Evolutionary conservation across 441 rosid genomes (phyloP).

Genomic region (Eutrema salsugineum): DNA sequence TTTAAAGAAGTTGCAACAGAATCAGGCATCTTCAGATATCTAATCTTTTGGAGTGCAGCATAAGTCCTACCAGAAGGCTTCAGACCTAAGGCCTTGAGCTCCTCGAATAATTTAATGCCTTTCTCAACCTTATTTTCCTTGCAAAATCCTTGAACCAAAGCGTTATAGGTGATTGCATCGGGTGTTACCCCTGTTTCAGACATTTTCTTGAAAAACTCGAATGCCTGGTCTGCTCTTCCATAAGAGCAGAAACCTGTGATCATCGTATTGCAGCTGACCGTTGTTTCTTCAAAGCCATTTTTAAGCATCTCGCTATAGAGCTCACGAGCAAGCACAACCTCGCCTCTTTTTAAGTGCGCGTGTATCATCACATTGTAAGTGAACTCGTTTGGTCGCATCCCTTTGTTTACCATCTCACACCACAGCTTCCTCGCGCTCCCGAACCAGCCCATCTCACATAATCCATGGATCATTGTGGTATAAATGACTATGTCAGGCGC

Average conservation of each 20-base stretch:
- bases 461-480: slow-evolving; percentile 46
- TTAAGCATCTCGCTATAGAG: slow-evolving; percentile 41
- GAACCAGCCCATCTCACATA: slow-evolving; percentile 41
- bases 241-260: slow-evolving; percentile 44
- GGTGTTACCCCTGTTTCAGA: slow-evolving; percentile 43
- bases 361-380: slow-evolving; percentile 48
- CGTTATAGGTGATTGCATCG: slow-evolving; percentile 43
- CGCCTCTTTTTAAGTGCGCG: slow-evolving; percentile 39
- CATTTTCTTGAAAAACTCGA: slow-evolving; percentile 51
- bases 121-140: slow-evolving; percentile 39
- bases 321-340: slow-evolving; percentile 31
- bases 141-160: slow-evolving; percentile 47
- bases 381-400: slow-evolving; percentile 46
- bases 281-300: slow-evolving; percentile 44
- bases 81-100: slow-evolving; percentile 43
- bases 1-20: slow-evolving; percentile 11
- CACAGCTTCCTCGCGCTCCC: slow-evolving; percentile 42
- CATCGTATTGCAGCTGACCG: slow-evolving; percentile 45
- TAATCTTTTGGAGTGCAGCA: slow-evolving; percentile 22
- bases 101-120: slow-evolving; percentile 34
- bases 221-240: slow-evolving; percentile 43
- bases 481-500: slow-evolving; percentile 42
- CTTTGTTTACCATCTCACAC: slow-evolving; percentile 48
- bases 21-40: slow-evolving; percentile 26
- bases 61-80: slow-evolving; percentile 37